Evolutionary conservation across 1,139 yeast genomes (phyloP).

Genomic region (Lodderomyces theae): DNA sequence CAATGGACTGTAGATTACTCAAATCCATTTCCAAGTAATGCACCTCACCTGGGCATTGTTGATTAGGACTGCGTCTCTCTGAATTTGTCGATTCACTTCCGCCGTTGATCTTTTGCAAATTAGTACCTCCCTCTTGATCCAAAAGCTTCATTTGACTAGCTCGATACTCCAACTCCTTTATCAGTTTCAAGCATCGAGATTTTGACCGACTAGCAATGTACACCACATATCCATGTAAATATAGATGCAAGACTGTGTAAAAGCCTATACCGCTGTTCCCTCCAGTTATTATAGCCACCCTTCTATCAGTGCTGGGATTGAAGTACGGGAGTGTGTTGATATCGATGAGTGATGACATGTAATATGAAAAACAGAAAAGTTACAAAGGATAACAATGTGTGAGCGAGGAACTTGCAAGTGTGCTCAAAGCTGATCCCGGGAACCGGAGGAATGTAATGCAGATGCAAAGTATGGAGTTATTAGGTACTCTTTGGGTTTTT

Average conservation of each 20-base stretch:
- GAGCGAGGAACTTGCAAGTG: too few species aligned
- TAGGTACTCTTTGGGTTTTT: too few species aligned
- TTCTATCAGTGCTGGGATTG: slow-evolving; percentile 41
- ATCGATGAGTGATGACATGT: slow-evolving; percentile 15
- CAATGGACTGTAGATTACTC: slow-evolving; percentile 55
- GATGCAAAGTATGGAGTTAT: too few species aligned
- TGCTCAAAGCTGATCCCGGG: too few species aligned
- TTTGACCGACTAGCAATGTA: slow-evolving; percentile 71
- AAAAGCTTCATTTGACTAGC: slow-evolving; percentile 35
- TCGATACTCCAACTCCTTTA: slow-evolving; percentile 51
- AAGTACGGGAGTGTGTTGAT: slow-evolving; percentile 35
- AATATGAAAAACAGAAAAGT: too few species aligned
- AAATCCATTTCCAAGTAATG: slow-evolving; percentile 62
- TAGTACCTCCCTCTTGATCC: not conserved
- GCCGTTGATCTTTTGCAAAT: not conserved
- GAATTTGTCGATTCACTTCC: slow-evolving; percentile 1
- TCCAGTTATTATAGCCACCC: slow-evolving; percentile 73
- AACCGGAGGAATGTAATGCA: too few species aligned
- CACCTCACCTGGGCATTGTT: slow-evolving; percentile 53
- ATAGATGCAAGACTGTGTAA: slow-evolving; percentile 70
- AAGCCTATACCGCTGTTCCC: slow-evolving; percentile 82
- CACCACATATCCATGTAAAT: slow-evolving; percentile 72
- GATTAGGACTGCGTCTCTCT: slow-evolving; percentile 7
- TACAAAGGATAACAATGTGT: too few species aligned
- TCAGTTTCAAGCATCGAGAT: slow-evolving; percentile 54